phyloP scores from a whole-genome alignment of 352 stramenopile genomes.

The Peronospora belbahrii region DNA sequence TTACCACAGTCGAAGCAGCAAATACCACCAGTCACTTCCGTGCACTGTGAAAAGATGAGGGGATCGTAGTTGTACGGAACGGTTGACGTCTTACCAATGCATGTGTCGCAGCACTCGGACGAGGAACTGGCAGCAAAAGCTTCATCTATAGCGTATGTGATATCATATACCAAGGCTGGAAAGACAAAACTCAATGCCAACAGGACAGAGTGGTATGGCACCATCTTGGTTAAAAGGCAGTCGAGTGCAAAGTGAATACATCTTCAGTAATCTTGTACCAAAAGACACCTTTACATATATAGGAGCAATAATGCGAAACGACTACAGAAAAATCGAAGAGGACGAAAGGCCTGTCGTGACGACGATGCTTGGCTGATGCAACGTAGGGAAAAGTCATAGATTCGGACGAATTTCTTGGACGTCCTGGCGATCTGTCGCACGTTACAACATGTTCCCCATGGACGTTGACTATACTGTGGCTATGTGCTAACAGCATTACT shows the following conservation, averaged over 20 bases:
- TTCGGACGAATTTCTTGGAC: no score
- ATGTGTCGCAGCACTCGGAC: slow-evolving; percentile 48
- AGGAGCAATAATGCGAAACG: slow-evolving; percentile 5
- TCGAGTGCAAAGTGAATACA: slow-evolving; percentile 2
- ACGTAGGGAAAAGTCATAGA: no score
- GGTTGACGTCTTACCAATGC: slow-evolving; percentile 56
- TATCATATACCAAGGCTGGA: not conserved
- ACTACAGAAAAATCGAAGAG: slow-evolving; percentile 4
- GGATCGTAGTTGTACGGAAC: slow-evolving; percentile 61
- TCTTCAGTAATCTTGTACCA: no score
- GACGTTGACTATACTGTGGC: no score
- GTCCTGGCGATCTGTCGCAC: no score
- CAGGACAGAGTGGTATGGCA: not conserved
- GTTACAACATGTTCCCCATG: no score
- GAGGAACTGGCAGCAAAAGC: slow-evolving; percentile 9
- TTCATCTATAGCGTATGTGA: slow-evolving; percentile 7
- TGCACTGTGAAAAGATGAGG: slow-evolving; percentile 46
- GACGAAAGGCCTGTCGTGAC: slow-evolving; percentile 6
- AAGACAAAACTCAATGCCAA: slow-evolving; percentile 4
- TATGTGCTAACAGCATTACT: no score
- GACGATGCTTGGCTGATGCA: not conserved
- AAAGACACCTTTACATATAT: not conserved
- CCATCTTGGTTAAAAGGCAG: not conserved
- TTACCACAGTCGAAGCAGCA: slow-evolving; percentile 65
- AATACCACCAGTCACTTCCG: slow-evolving; percentile 36